These are phyloP conservation scores for Alternaria sp. DNA, from an alignment of 2,329 filamentous ascomycete species.

Conservation along the genomic window DNA sequence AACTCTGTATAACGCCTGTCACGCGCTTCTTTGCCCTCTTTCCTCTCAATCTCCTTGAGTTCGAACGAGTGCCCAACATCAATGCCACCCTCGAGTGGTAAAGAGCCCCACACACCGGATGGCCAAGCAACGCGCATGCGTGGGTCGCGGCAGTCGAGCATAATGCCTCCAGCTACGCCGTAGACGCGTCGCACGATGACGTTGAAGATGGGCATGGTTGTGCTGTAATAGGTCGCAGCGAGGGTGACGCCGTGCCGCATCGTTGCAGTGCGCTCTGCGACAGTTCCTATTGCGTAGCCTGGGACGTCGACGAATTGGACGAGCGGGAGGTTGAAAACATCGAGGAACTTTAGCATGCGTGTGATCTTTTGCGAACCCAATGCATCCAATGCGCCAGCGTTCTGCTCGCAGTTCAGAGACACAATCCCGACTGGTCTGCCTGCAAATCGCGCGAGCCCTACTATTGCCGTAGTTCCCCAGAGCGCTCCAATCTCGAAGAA, in stretches of 20 bases:
- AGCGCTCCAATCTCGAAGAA: conserved; percentile 70
- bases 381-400: conserved; percentile 67
- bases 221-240: conserved; percentile 67
- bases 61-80: conserved; percentile 69
- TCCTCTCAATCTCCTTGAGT: conserved; percentile 61
- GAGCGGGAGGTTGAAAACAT: conserved; percentile 69
- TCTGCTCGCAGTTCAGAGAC: conserved; percentile 65
- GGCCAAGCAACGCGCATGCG: conserved; percentile 69
- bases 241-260: conserved; percentile 70
- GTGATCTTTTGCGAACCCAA: conserved; percentile 67
- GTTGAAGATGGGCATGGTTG: conserved; percentile 67
- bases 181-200: conserved; percentile 68
- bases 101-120: conserved; percentile 66
- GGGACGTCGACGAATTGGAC: conserved; percentile 68
- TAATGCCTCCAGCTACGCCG: conserved; percentile 69
- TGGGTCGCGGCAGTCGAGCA: conserved; percentile 68
- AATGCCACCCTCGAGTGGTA: conserved; percentile 69
- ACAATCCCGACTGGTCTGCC: conserved; percentile 66
- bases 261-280: conserved; percentile 67
- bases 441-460: conserved; percentile 64
- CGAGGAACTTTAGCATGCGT: conserved; percentile 66
- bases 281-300: conserved; percentile 68
- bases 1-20: conserved; percentile 62
- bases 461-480: conserved; percentile 68
- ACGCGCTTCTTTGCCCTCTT: conserved; percentile 55